These are phyloP conservation scores for Claviceps cyperi DNA, from an alignment of 2,329 filamentous ascomycete genomes.

Conservation along the genomic window DNA sequence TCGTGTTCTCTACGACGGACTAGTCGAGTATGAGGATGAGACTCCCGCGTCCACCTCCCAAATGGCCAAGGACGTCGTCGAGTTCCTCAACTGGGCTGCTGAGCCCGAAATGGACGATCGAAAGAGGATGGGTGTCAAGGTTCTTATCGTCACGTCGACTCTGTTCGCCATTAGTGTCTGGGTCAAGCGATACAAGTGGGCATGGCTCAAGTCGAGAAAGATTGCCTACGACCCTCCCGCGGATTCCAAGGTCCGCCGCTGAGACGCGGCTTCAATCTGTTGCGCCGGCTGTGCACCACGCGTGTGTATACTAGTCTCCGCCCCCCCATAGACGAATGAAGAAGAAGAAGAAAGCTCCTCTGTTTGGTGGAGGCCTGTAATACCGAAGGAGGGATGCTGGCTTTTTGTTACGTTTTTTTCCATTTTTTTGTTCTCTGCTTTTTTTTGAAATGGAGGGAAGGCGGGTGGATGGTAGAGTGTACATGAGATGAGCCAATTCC, in stretches of 20 bases:
- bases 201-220: constrained; percentile 90
- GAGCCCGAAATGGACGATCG: constrained; percentile 99
- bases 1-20: constrained; percentile 90
- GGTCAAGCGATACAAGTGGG: constrained; percentile 99
- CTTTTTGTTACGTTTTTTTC: constrained; percentile 8
- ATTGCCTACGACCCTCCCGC: constrained; percentile 71
- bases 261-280: constrained; percentile 12
- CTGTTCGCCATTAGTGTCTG: constrained; percentile 83
- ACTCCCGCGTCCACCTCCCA: constrained; percentile 91
- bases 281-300: constrained; percentile 14
- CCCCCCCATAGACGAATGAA: constrained; percentile 20
- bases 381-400: constrained; percentile 16
- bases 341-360: constrained; percentile 19
- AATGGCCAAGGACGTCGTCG: constrained; percentile 98
- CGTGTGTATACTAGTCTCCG: constrained; percentile 29
- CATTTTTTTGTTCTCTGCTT: too few species aligned
- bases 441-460: constrained; percentile 11
- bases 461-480: constrained; percentile 28
- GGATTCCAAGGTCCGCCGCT: constrained; percentile 34
- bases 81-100: constrained; percentile 98
- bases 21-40: constrained; percentile 96
- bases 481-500: constrained; percentile 33
- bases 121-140: constrained; percentile 99
- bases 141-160: constrained; percentile 62
- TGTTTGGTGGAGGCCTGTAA: constrained; percentile 27